Base-by-base conservation (phyloP, 73 alveolate genomes). In the Halteria grandinella region DNA sequence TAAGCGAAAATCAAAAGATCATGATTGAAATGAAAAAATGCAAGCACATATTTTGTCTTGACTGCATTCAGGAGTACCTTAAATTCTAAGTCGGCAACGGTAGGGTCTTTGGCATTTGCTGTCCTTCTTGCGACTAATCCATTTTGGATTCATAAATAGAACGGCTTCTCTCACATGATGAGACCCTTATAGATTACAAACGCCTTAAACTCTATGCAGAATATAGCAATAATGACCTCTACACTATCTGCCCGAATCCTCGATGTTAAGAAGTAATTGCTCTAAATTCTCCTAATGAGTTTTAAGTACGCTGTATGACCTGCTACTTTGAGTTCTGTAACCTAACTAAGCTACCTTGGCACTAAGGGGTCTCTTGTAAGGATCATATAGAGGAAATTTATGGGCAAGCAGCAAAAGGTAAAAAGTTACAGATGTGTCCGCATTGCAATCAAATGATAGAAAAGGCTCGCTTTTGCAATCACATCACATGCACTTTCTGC, bases 401-500 rank as follows among this genome's bases (percentile, higher is more conserved):
- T 62, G 37, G 36, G 25, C 3, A 48, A n/a, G 75, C 75, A 10
- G 82, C 75, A 8, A 32, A 41, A 29, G 57, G 69, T 14, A 62
- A 64, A 58, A 14, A 36, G 17, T 44, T 79, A 0, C 76, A 79
- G 53, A 57, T 79, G 58, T 79, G 89, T 29, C 89, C 89, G 7
- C 24, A 24, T 1, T 79, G 89, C 57, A 53, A 57, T 47, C 50
- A 62, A 20, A 39, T 79, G n/a, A 51, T 79, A 28, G 80, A 63
- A 21, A 62, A 79, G 23, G 76, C 89, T 20, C 37, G 43, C 33
- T 11, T 11, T 27, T 79, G 89, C 33, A 79, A 79, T 48, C 89
- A 79, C 53, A 39, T 79, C 7, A 63, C 89, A 20, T 79, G 89
- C 63, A 54, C 63, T 1, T 63, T 63, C 25, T 79, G 89, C 33